phyloP scores from a whole-genome alignment of 2,329 filamentous ascomycete species.

The Nakataea oryzae region DNA sequence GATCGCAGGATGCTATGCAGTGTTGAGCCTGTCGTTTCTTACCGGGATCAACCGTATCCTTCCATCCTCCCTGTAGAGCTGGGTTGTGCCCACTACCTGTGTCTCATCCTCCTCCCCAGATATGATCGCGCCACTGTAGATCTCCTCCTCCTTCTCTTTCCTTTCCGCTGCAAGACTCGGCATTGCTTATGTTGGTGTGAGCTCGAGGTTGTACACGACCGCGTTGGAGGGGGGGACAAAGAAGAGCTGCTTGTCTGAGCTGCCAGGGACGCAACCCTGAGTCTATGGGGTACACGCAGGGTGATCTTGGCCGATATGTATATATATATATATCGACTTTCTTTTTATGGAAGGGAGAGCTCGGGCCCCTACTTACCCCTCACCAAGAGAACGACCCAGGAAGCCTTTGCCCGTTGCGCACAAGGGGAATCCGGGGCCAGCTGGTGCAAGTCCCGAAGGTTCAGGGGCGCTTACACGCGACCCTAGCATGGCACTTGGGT shows the following conservation, averaged over 20 bases:
- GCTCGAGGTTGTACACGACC: not conserved
- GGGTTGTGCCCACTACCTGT: conserved; percentile 8
- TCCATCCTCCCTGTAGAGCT: conserved; percentile 6
- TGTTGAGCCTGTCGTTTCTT: no score
- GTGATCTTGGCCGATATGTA: no score
- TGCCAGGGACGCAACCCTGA: no score
- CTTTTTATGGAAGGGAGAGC: no score
- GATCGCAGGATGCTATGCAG: no score
- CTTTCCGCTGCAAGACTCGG: not conserved
- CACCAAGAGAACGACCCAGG: no score
- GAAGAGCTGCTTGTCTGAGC: not conserved
- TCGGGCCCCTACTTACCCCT: no score
- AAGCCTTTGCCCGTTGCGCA: no score
- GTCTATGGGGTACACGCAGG: no score
- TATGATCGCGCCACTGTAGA: not conserved
- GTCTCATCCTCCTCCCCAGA: not conserved
- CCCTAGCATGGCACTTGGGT: not conserved
- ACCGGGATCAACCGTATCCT: conserved; percentile 8
- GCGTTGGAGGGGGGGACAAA: not conserved
- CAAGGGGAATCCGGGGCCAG: no score
- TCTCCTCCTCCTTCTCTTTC: not conserved
- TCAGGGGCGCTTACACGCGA: not conserved
- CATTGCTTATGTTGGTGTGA: not conserved
- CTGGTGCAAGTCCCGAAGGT: not conserved
- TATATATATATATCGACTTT: no score